phyloP scores from a whole-genome alignment of 2,329 filamentous ascomycete genomes.

The Amphichorda felina region DNA sequence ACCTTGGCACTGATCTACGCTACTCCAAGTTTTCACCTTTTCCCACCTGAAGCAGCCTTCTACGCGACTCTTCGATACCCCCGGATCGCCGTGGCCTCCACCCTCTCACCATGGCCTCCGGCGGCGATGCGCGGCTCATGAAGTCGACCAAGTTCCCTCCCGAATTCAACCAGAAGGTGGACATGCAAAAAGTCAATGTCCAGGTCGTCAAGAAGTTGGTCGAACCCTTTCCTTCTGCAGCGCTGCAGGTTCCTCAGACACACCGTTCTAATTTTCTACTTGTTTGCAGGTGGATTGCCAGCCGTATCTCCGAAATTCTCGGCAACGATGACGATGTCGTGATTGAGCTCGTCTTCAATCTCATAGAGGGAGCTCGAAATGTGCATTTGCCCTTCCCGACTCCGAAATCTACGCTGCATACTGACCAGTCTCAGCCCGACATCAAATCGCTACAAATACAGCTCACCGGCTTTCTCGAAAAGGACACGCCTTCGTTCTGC shows the following conservation, averaged over 20 bases:
- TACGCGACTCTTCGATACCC: too few relatives aligned
- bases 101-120: slow-evolving; percentile 55
- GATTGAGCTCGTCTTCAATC: slow-evolving; percentile 66
- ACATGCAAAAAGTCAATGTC: slow-evolving; percentile 94
- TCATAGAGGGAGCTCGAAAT: slow-evolving; percentile 52
- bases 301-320: slow-evolving; percentile 75
- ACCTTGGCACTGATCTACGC: neutral
- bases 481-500: slow-evolving; percentile 80
- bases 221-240: neutral
- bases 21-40: neutral
- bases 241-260: neutral
- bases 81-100: neutral
- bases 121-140: slow-evolving; percentile 79
- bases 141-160: slow-evolving; percentile 87
- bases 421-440: slow-evolving; percentile 56
- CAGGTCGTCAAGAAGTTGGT: slow-evolving; percentile 94
- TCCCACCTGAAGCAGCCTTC: too few relatives aligned
- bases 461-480: slow-evolving; percentile 88
- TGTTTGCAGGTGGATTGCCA: slow-evolving; percentile 72
- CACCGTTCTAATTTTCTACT: neutral
- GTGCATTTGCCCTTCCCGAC: neutral
- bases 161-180: slow-evolving; percentile 90
- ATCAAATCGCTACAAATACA: slow-evolving; percentile 94
- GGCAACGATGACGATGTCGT: slow-evolving; percentile 94
- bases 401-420: neutral